Evolutionary conservation across 1,284 basidiomycete species (phyloP).

Genomic region (Apiotrichum akiyoshidainum): DNA sequence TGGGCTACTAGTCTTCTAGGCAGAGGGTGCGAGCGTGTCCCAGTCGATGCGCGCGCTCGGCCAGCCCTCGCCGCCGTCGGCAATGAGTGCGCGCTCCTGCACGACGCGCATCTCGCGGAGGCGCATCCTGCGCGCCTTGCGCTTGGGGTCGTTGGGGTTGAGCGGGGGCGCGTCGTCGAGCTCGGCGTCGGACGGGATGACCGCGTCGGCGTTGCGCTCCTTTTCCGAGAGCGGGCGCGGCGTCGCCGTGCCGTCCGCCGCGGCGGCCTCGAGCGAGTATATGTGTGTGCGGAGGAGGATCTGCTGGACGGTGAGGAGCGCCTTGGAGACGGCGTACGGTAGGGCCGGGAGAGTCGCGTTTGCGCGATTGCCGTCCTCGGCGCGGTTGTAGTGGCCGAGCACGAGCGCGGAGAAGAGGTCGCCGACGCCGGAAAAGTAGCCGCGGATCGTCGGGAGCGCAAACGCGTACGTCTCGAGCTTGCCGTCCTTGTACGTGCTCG

Average conservation of each 20-base stretch:
- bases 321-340: conserved; percentile 61
- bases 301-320: conserved; percentile 80
- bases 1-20: background rate
- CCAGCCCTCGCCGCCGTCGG: conserved; percentile 37
- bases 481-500: conserved; percentile 38
- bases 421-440: conserved; percentile 94
- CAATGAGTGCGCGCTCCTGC: conserved; percentile 59
- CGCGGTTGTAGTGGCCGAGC: conserved; percentile 69
- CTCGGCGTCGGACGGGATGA: conserved; percentile 63
- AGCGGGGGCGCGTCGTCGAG: conserved; percentile 54
- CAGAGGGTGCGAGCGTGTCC: conserved; percentile 12
- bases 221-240: conserved; percentile 25
- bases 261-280: conserved; percentile 37
- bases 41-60: conserved; percentile 36
- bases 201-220: conserved; percentile 13
- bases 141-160: conserved; percentile 58
- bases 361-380: background rate
- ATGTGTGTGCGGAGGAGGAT: conserved; percentile 70
- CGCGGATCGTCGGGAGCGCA: conserved; percentile 73
- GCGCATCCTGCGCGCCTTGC: conserved; percentile 68
- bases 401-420: conserved; percentile 95
- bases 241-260: conserved; percentile 23
- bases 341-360: conserved; percentile 49
- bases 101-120: conserved; percentile 76
- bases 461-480: conserved; percentile 60